phyloP scores from a whole-genome alignment of 2,329 filamentous ascomycete species.

The Acrocalymma vagum region DNA sequence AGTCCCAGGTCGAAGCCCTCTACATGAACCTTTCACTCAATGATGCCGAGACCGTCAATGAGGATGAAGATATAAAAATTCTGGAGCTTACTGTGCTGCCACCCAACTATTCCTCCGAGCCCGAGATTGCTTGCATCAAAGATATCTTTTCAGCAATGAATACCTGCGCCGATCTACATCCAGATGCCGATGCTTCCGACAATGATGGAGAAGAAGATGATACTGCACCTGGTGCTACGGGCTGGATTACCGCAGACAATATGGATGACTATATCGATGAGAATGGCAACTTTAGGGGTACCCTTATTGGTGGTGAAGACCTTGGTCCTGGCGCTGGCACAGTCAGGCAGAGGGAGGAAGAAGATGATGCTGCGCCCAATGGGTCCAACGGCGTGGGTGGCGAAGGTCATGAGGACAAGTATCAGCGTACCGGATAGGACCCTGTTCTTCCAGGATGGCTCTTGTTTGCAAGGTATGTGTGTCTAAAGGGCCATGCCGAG shows the following conservation, averaged over 20 bases:
- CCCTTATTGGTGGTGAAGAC: slow-evolving; percentile 31
- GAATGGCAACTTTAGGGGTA: slow-evolving; percentile 48
- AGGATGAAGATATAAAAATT: slow-evolving; percentile 70
- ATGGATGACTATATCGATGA: slow-evolving; percentile 72
- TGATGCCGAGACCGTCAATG: slow-evolving; percentile 62
- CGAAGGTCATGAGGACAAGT: slow-evolving; percentile 43
- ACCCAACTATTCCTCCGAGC: slow-evolving; percentile 30
- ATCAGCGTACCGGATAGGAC: slow-evolving; percentile 44
- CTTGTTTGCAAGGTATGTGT: no score
- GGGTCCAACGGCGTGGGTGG: slow-evolving; percentile 29
- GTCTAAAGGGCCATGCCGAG: no score
- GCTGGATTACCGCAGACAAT: slow-evolving; percentile 93
- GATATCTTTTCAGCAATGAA: slow-evolving; percentile 75
- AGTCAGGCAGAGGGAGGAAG: slow-evolving; percentile 43
- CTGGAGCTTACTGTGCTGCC: slow-evolving; percentile 75
- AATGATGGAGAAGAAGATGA: slow-evolving; percentile 46
- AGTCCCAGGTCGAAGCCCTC: slow-evolving; percentile 40
- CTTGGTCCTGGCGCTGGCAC: slow-evolving; percentile 49
- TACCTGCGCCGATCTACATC: slow-evolving; percentile 78
- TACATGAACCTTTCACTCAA: slow-evolving; percentile 53
- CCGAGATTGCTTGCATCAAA: slow-evolving; percentile 45
- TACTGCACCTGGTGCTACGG: slow-evolving; percentile 75
- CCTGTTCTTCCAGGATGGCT: no score
- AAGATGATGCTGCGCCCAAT: slow-evolving; percentile 33
- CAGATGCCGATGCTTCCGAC: slow-evolving; percentile 69